phyloP scores from a whole-genome alignment of 257 asterid species.

The Penstemon davidsonii region DNA sequence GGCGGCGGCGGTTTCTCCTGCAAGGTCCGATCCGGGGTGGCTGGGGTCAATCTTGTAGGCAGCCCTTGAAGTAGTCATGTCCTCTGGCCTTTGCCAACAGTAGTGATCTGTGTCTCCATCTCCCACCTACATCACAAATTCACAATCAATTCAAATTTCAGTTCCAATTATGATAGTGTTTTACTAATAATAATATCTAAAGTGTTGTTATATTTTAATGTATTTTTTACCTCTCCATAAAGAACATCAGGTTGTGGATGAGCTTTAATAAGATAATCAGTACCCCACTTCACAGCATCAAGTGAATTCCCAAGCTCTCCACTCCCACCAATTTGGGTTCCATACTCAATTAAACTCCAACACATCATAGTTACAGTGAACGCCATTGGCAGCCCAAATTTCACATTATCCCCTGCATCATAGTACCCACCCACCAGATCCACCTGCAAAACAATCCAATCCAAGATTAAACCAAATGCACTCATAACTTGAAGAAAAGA shows the following conservation, averaged over 20 bases:
- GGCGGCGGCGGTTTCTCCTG: constrained; percentile 97
- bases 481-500: no score
- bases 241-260: constrained; percentile 73
- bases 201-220: no score
- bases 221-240: constrained; percentile 58
- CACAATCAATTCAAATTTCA: no score
- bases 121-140: constrained; percentile 58
- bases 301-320: constrained; percentile 66
- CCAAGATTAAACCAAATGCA: no score
- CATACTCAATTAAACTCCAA: constrained; percentile 76
- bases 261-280: constrained; percentile 81
- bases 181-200: no score
- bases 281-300: constrained; percentile 81
- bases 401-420: constrained; percentile 90
- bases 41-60: constrained; percentile 75
- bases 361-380: constrained; percentile 72
- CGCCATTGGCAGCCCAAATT: constrained; percentile 85
- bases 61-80: constrained; percentile 86
- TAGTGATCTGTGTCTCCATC: constrained; percentile 92
- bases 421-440: constrained; percentile 86
- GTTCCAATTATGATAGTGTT: no score
- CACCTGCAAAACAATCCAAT: constrained; percentile 40
- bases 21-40: constrained; percentile 91
- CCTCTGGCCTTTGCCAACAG: constrained; percentile 98
- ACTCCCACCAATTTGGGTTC: constrained; percentile 49